phyloP scores from a whole-genome alignment of 257 asterid genomes.

The Oldenlandia corymbosa region DNA sequence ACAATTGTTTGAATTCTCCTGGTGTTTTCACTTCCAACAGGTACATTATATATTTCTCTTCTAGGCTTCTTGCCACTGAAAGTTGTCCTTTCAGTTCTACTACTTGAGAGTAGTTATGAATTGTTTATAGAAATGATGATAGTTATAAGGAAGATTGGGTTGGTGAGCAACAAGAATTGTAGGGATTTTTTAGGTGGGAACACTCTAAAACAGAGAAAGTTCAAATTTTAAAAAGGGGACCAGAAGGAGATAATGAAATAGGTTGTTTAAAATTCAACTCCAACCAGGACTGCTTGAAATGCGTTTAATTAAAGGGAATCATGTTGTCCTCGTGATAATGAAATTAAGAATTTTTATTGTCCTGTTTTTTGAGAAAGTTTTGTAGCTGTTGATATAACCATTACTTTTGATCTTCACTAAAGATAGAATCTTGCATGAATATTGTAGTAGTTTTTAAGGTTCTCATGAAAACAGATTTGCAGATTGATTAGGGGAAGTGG shows the following conservation, averaged over 20 bases:
- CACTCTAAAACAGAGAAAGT: background rate
- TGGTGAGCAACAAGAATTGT: background rate
- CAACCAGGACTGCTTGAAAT: background rate
- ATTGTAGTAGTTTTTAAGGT: background rate
- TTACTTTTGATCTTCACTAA: background rate
- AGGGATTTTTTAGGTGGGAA: background rate
- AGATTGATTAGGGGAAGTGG: constrained; percentile 12
- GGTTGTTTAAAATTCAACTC: no score
- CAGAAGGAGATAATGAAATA: background rate
- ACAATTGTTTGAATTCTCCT: constrained; percentile 7
- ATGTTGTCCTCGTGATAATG: background rate
- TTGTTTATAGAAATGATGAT: no score
- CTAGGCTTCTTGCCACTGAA: no score
- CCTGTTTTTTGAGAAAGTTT: no score
- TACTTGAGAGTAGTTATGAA: no score
- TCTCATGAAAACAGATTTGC: constrained; percentile 3
- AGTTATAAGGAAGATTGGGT: no score
- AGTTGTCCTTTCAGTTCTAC: no score
- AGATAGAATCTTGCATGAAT: background rate
- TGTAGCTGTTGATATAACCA: background rate
- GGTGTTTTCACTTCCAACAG: constrained; percentile 11
- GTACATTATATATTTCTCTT: constrained; percentile 22
- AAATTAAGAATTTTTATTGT: no score
- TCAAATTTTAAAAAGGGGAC: background rate
- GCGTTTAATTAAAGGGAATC: background rate